Percentiles rank a stretch among this genome's conserved stretches.
Evolutionary conservation across 106 monocot genomes (phyloP).

Genomic region (Dendrobium nobile): DNA sequence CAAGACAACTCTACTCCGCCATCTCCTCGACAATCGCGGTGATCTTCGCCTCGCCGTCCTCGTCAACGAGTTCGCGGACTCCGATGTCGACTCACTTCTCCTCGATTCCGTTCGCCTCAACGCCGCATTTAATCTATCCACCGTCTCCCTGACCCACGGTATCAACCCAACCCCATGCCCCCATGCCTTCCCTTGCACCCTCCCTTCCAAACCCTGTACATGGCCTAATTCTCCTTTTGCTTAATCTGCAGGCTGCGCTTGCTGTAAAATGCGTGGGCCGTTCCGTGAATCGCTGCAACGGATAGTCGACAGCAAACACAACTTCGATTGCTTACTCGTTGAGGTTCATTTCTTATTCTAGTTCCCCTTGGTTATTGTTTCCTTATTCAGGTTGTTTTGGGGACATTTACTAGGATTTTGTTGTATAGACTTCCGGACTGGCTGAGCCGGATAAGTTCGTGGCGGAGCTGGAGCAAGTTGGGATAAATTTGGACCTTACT

Average conservation of each 20-base stretch:
- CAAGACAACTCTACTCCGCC: constrained; percentile 42
- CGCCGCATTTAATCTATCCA: constrained; percentile 37
- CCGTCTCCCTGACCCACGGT: constrained; percentile 43
- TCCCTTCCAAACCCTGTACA: not conserved
- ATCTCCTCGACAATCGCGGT: constrained; percentile 27
- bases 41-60: constrained; percentile 42
- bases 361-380: not conserved
- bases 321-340: constrained; percentile 46
- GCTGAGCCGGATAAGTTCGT: constrained; percentile 40
- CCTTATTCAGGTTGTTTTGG: not conserved
- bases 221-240: not conserved
- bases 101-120: constrained; percentile 40
- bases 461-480: constrained; percentile 33
- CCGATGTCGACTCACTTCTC: constrained; percentile 39
- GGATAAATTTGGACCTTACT: constrained; percentile 34
- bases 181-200: not conserved
- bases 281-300: constrained; percentile 32
- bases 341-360: constrained; percentile 20
- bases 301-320: constrained; percentile 51
- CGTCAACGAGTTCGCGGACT: constrained; percentile 47
- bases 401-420: not conserved
- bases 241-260: constrained; percentile 20
- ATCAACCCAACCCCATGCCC: not conserved
- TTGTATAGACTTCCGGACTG: constrained; percentile 43
- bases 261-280: constrained; percentile 30